These are phyloP conservation scores for Epithemia pelagica DNA, from an alignment of 108 stramenopile species.

Conservation along the genomic window DNA sequence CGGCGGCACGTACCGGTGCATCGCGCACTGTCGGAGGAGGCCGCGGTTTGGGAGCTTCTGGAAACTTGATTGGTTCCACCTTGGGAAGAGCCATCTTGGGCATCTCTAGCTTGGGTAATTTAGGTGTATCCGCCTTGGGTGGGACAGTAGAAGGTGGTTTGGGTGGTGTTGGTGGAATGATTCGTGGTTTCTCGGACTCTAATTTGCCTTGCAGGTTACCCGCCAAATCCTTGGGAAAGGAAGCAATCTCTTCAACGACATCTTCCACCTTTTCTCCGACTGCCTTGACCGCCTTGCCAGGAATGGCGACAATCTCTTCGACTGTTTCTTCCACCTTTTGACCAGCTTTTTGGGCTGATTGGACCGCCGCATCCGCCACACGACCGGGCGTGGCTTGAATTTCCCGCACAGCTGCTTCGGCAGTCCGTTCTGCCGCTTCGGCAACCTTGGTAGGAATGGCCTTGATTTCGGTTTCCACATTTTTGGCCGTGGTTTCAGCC, in stretches of 20 bases:
- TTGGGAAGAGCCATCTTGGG: conserved; percentile 41
- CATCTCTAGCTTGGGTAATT: conserved; percentile 34
- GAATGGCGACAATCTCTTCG: conserved; percentile 58
- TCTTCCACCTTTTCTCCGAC: conserved; percentile 25
- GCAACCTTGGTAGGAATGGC: conserved; percentile 27
- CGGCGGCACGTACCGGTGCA: background rate
- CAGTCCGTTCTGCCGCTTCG: conserved; percentile 17
- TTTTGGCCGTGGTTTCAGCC: conserved; percentile 17
- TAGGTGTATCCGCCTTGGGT: conserved; percentile 18
- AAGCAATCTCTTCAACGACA: conserved; percentile 8
- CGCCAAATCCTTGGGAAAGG: conserved; percentile 13
- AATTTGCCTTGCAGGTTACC: conserved; percentile 14
- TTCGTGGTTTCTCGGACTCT: background rate
- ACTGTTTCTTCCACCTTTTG: conserved; percentile 51
- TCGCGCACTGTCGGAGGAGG: conserved; percentile 17
- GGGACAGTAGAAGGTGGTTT: conserved; percentile 13
- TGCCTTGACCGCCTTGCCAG: conserved; percentile 52
- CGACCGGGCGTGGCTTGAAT: conserved; percentile 64
- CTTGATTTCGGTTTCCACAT: conserved; percentile 16
- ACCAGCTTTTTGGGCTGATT: conserved; percentile 18
- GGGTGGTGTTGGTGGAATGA: conserved; percentile 2
- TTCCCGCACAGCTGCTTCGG: conserved; percentile 37
- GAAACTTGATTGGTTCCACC: conserved; percentile 39
- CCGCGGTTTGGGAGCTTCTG: conserved; percentile 26
- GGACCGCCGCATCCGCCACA: conserved; percentile 40